phyloP scores from a whole-genome alignment of 768 basidiomycete species.

The Mycena amicta region DNA sequence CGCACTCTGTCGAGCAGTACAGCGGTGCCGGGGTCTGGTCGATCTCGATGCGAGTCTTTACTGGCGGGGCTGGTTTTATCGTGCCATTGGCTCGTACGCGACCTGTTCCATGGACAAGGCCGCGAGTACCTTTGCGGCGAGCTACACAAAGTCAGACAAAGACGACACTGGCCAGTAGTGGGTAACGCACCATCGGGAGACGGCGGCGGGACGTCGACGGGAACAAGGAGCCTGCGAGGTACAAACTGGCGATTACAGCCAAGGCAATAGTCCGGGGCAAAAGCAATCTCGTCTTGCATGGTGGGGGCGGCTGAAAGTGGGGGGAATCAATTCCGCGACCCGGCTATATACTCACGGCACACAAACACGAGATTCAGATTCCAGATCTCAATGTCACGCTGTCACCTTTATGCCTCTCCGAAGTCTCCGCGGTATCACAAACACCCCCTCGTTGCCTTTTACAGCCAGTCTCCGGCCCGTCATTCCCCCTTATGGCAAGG shows the following conservation, averaged over 20 bases:
- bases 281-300: slow-evolving; percentile 31
- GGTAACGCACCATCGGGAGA: slow-evolving; percentile 31
- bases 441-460: background rate
- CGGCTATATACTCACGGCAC: too few species aligned
- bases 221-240: slow-evolving; percentile 71
- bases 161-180: slow-evolving; percentile 34
- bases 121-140: slow-evolving; percentile 41
- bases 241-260: slow-evolving; percentile 76
- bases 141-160: slow-evolving; percentile 11
- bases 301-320: slow-evolving; percentile 15
- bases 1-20: slow-evolving; percentile 83
- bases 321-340: slow-evolving; percentile 4
- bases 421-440: background rate
- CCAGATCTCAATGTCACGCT: slow-evolving; percentile 1
- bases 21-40: slow-evolving; percentile 80
- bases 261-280: slow-evolving; percentile 62
- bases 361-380: slow-evolving; percentile 1
- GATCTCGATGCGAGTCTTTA: slow-evolving; percentile 68
- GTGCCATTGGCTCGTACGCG: slow-evolving; percentile 62
- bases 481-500: too few species aligned
- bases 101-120: slow-evolving; percentile 68
- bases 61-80: slow-evolving; percentile 42
- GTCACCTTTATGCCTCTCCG: background rate
- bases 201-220: slow-evolving; percentile 39
- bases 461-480: too few species aligned